Conservation (phyloP, 1,284 basidiomycete genomes). For the Trametes polyzona region DNA sequence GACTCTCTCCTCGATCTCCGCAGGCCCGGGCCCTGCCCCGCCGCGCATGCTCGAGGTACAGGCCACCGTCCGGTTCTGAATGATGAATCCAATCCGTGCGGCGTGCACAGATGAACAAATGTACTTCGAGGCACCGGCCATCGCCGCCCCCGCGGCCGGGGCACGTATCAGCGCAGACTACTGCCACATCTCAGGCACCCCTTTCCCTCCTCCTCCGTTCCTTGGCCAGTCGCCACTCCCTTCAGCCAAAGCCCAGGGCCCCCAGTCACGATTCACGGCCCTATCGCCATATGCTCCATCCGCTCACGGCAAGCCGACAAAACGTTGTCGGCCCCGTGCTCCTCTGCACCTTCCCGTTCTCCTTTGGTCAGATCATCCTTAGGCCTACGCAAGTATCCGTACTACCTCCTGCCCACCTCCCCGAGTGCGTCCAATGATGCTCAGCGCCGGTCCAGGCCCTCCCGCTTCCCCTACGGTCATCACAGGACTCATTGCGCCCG, state of each 20-base stretch:
- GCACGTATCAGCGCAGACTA: constrained; percentile 14
- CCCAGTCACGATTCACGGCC: no score
- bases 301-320: background rate
- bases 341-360: background rate
- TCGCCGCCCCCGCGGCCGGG: constrained; percentile 15
- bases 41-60: constrained; percentile 2
- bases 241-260: no score
- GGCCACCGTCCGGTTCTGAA: no score
- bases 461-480: constrained; percentile 4
- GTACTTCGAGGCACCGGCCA: constrained; percentile 26
- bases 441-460: no score
- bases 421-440: background rate
- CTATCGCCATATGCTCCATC: constrained; percentile 10
- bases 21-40: background rate
- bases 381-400: background rate
- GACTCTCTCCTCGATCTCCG: background rate
- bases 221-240: background rate
- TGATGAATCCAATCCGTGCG: no score
- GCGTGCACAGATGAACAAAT: constrained; percentile 1
- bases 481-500: constrained; percentile 15
- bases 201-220: background rate
- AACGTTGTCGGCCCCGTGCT: background rate
- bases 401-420: background rate
- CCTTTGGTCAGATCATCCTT: background rate
- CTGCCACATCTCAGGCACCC: constrained; percentile 26